These are phyloP conservation scores for Luffa aegyptiaca DNA, from an alignment of 306 rosid genomes.

Conservation along the genomic window DNA sequence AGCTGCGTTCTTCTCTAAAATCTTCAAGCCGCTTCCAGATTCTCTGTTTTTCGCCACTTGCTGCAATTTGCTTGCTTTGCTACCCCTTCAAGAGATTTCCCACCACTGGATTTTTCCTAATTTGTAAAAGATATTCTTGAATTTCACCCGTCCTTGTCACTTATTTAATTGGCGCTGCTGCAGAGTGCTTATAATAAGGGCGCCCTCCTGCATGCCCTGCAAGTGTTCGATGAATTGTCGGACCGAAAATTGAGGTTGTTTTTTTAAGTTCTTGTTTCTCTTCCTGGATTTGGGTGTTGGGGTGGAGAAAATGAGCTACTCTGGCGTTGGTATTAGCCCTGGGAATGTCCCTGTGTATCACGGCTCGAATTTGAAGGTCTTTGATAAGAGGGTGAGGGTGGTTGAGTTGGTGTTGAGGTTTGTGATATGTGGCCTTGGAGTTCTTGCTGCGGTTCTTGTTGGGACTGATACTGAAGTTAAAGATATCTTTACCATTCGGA, in stretches of 20 bases:
- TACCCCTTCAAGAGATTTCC: neutral
- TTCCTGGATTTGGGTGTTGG: conserved; percentile 10
- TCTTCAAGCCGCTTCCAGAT: neutral
- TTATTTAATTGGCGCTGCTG: neutral
- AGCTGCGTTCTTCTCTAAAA: neutral
- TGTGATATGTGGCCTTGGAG: conserved; percentile 46
- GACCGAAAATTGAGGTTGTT: neutral
- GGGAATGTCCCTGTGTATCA: conserved; percentile 64
- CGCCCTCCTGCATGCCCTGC: neutral
- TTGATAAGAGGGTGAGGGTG: conserved; percentile 47
- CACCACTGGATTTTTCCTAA: neutral
- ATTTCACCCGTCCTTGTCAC: neutral
- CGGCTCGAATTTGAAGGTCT: conserved; percentile 29
- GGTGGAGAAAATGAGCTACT: conserved; percentile 45
- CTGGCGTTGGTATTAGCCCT: conserved; percentile 78
- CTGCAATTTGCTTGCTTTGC: neutral
- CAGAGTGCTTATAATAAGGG: neutral
- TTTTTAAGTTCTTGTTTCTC: neutral
- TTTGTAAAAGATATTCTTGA: neutral
- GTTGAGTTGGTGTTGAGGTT: conserved; percentile 65
- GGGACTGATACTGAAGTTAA: conserved; percentile 71
- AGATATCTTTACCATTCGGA: conserved; percentile 51
- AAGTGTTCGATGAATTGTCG: neutral
- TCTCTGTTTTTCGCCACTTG: neutral
- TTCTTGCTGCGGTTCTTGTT: conserved; percentile 65